Base-by-base conservation (phyloP, 148 eudicot genomes). In the Dysphania ambrosioides region DNA sequence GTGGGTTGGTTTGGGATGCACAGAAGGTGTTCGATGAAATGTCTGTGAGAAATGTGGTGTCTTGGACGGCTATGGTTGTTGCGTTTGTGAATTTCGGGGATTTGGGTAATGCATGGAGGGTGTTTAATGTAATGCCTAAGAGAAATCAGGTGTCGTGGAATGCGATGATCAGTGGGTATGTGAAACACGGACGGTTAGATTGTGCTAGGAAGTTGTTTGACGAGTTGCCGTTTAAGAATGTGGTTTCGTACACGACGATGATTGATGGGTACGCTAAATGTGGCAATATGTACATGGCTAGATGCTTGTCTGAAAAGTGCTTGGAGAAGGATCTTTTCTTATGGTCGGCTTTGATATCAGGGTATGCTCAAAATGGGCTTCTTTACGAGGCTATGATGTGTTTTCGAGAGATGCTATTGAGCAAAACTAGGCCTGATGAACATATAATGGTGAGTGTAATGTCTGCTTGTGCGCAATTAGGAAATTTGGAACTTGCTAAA, bases 261-360 rank as follows among this genome's bases (percentile, higher is more conserved):
- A 79, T 88, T 73, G 88, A 85, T 84, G 97, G 90, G 81, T 88
- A 81, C 74, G 92, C 87, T 8, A 91, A 86, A 74, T 47, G 77
- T 18, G 94, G 97, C 23, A 86, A 89, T 51, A 85, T 91, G 90
- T 81, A 42, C 16, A 75, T 81, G 1, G 92, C 97, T 1, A 78
- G 87, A 80, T 41, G 16, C 47, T 83, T 91, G 81, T 91, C 89
- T 83, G 89, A 85, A 12, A 69, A 85, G 34, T 84, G 87, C 44
- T 60, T 51, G 0, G 70, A 79, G 10, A 89, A 77, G 76, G 94
- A 91, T 70, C 26, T 79, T 75, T 75, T 86, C 34, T 44, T 85
- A 11, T 93, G 97, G 97, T 86, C 96, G 10, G 91, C 93, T 32
- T 82, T 88, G 82, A 84, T 90, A 57, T 85, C 91, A 0, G 96